Evolutionary conservation across 176 grass and related monocot species (phyloP), one percentile per base, ranked within the genome.

Genomic region (Stipa capillata): DNA sequence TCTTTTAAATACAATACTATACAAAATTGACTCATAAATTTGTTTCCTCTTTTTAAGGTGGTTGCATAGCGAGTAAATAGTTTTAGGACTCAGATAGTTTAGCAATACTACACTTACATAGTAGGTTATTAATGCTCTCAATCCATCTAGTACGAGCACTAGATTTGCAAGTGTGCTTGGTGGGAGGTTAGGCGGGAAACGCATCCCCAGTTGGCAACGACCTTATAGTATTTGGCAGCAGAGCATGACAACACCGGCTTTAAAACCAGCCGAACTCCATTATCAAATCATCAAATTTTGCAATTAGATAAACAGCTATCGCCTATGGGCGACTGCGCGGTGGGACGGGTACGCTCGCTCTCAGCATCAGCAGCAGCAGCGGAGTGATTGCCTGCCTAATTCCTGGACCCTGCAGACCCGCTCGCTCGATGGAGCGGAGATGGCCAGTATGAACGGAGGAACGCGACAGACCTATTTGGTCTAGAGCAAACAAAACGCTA

Each of bases 301-400:
- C n/a, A 10, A 17, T 0, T 45, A 32, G 4, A 23, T 10, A 53
- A 36, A 35, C 21, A 8, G 39, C 37, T 25, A 67, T 40, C 41
- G 41, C n/a, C n/a, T n/a, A n/a, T n/a, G n/a, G n/a, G 40, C 65
- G 65, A 41, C 41, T n/a, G n/a, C n/a, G n/a, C n/a, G n/a, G n/a
- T n/a, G 24, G 7, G 7, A 49, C 18, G 14, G 65, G 1, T 9
- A 70, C 67, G 41, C 18, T 32, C 42, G 67, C 25, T 45, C 41
- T 48, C 67, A 28, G 20, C 42, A 8, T 48, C 24, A 0, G 29
- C 29, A 7, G 65, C 40, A 17, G 66, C 66, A 47, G 41, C 66
- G 41, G 74, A 77, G 64, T 77, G 79, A 63, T 77, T 62, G 79
- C 42, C 53, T 82, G 85, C 79, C 63, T 70, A 82, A 70, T 77